These are phyloP conservation scores for Sporothrix sp. DNA, from an alignment of 2,329 filamentous ascomycete species.

Conservation along the genomic window DNA sequence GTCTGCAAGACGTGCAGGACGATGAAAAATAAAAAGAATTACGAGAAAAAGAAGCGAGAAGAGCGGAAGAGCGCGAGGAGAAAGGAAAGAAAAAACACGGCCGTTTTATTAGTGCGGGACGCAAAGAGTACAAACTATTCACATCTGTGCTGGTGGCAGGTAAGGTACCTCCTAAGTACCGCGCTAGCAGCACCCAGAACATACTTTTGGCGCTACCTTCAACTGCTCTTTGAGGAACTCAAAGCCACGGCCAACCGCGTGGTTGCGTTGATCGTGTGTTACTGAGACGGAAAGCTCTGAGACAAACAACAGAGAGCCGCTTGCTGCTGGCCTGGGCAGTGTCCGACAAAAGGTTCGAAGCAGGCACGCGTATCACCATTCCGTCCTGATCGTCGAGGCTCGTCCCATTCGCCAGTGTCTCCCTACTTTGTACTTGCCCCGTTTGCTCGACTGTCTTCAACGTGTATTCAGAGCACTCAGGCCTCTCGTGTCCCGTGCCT, in stretches of 20 bases:
- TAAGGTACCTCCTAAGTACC: not conserved
- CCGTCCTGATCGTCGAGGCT: too few relatives aligned
- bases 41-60: slow-evolving; percentile 1
- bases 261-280: slow-evolving; percentile 9
- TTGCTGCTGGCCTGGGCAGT: too few relatives aligned
- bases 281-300: slow-evolving; percentile 6
- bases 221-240: slow-evolving; percentile 8
- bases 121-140: not conserved
- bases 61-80: not conserved
- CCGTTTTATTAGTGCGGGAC: not conserved
- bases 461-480: too few relatives aligned
- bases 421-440: too few relatives aligned
- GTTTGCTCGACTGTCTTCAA: too few relatives aligned
- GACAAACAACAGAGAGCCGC: not conserved
- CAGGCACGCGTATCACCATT: too few relatives aligned
- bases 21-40: slow-evolving; percentile 6
- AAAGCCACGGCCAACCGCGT: slow-evolving; percentile 12
- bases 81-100: not conserved
- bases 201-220: slow-evolving; percentile 8
- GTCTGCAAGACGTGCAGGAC: slow-evolving; percentile 5
- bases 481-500: too few relatives aligned
- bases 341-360: too few relatives aligned
- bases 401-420: too few relatives aligned
- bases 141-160: not conserved
- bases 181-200: slow-evolving; percentile 2